Percentiles rank a stretch among this genome's conserved stretches.
phyloP scores from a whole-genome alignment of 257 asterid species.

The Echites panduratus region DNA sequence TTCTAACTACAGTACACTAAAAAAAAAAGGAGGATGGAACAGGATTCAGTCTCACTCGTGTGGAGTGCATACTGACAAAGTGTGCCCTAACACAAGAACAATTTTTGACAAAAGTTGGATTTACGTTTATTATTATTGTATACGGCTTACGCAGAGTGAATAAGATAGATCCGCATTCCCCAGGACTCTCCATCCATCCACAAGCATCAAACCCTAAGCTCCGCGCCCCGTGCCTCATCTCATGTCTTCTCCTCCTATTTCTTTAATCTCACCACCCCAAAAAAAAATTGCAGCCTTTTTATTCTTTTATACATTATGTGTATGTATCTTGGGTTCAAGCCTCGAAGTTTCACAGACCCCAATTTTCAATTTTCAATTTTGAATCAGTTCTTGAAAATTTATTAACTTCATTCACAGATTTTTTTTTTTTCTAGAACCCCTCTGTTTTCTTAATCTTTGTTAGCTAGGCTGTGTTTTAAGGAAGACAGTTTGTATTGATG shows the following conservation, averaged over 20 bases:
- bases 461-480: no score
- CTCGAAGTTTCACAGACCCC: neutral
- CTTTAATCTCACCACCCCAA: neutral
- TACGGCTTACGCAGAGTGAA: constrained; percentile 5
- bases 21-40: constrained; percentile 22
- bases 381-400: neutral
- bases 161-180: neutral
- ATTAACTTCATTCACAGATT: neutral
- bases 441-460: no score
- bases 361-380: no score
- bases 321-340: neutral
- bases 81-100: constrained; percentile 47
- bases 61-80: constrained; percentile 37
- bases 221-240: constrained; percentile 90
- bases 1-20: no score
- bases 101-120: constrained; percentile 13
- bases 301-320: no score
- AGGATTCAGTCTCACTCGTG: constrained; percentile 54
- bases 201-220: constrained; percentile 52
- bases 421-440: neutral
- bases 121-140: neutral
- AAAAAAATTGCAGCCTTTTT: no score
- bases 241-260: constrained; percentile 4
- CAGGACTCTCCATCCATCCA: neutral
- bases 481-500: neutral